Evolutionary conservation across 257 asterid species (phyloP).

Genomic region (Nicotiana sylvestris): DNA sequence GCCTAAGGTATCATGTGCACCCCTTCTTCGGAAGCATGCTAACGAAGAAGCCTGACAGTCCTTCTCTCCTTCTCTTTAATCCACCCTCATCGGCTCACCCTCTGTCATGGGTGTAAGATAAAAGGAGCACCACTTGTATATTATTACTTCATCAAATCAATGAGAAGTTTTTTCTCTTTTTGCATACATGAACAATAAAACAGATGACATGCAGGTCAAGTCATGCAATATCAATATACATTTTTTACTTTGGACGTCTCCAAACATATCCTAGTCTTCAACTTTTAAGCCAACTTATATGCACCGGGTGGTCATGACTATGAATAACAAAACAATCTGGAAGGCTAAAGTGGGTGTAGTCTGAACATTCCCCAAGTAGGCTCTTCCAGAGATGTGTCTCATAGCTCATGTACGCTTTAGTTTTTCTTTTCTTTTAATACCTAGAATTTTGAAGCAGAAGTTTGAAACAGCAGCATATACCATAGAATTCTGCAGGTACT

Average conservation of each 20-base stretch:
- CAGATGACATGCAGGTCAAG: neutral
- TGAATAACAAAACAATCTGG: neutral
- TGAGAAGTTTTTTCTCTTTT: neutral
- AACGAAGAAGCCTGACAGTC: too few relatives aligned
- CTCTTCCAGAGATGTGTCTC: neutral
- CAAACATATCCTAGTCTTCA: neutral
- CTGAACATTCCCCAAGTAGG: neutral
- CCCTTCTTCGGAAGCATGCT: too few relatives aligned
- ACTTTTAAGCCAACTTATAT: neutral
- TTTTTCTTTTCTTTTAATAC: neutral
- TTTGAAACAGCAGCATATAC: neutral
- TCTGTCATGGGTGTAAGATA: too few relatives aligned
- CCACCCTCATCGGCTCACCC: too few relatives aligned
- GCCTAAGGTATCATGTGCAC: too few relatives aligned
- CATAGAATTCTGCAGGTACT: neutral
- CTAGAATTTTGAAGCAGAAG: neutral
- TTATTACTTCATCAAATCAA: neutral
- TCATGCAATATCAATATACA: neutral
- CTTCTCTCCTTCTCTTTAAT: too few relatives aligned
- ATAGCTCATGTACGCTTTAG: neutral
- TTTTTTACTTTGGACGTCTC: neutral
- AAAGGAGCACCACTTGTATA: too few relatives aligned
- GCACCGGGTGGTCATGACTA: neutral
- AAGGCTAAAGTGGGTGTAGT: neutral
- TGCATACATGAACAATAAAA: neutral